phyloP scores from a whole-genome alignment of 2,329 filamentous ascomycete genomes.

The Colletotrichum noveboracense region DNA sequence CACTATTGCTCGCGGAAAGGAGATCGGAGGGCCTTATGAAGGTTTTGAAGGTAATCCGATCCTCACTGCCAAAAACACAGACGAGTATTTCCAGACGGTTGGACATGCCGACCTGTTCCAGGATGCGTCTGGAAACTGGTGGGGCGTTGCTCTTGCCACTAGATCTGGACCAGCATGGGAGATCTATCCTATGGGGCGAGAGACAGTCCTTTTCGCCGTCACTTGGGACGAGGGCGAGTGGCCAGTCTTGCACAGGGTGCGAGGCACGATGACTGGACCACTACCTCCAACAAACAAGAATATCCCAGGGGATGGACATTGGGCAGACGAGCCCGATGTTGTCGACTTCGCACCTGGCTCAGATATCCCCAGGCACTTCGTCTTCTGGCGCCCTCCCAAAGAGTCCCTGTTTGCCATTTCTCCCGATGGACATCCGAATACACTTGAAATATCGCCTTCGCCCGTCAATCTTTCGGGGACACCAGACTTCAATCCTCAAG shows the following conservation, averaged over 20 bases:
- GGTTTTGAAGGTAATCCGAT: conserved; percentile 47
- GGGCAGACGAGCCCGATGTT: conserved; percentile 45
- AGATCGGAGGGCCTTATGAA: conserved; percentile 48
- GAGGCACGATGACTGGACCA: conserved; percentile 47
- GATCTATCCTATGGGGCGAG: conserved; percentile 59
- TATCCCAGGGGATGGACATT: conserved; percentile 45
- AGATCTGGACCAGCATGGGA: conserved; percentile 45
- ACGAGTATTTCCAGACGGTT: conserved; percentile 46
- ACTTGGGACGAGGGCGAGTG: conserved; percentile 55
- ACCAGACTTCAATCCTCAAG: conserved; percentile 46
- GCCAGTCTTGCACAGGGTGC: conserved; percentile 48
- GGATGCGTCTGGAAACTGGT: conserved; percentile 53
- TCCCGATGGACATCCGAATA: conserved; percentile 39
- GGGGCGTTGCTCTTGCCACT: conserved; percentile 52
- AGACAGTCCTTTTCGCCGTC: conserved; percentile 53
- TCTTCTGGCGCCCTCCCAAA: conserved; percentile 51
- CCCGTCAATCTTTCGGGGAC: conserved; percentile 25
- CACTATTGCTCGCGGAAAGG: conserved; percentile 45
- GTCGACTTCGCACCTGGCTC: conserved; percentile 47
- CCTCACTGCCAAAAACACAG: conserved; percentile 43
- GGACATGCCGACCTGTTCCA: conserved; percentile 53
- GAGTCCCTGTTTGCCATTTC: conserved; percentile 41
- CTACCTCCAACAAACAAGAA: conserved; percentile 36
- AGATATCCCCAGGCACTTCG: conserved; percentile 47
- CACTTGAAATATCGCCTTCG: conserved; percentile 27